phyloP scores from a whole-genome alignment of 495 filamentous ascomycete genomes.

The Aspergillus baeticus region DNA sequence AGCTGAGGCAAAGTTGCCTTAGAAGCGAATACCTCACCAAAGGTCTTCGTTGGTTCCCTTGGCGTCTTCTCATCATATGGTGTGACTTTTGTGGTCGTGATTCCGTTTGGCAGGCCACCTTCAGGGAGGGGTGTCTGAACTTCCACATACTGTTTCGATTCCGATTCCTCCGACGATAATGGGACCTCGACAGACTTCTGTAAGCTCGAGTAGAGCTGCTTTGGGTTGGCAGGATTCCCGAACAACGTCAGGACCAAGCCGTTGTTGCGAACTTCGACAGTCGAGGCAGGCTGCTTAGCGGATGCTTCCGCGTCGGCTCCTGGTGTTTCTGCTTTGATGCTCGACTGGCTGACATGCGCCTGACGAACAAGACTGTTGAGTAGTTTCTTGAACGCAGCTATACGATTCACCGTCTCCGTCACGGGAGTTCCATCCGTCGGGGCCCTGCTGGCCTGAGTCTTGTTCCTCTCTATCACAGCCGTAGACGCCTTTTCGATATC shows the following conservation, averaged over 20 bases:
- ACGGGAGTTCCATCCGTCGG: slow-evolving; percentile 34
- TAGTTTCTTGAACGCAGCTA: slow-evolving; percentile 47
- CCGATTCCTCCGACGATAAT: slow-evolving; percentile 35
- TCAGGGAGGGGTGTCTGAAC: slow-evolving; percentile 56
- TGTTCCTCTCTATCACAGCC: slow-evolving; percentile 43
- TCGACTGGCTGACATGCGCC: slow-evolving; percentile 33
- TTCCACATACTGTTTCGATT: slow-evolving; percentile 44
- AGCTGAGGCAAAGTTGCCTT: slow-evolving; percentile 64
- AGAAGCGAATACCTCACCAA: slow-evolving; percentile 79
- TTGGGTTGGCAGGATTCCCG: slow-evolving; percentile 62
- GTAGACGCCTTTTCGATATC: slow-evolving; percentile 52
- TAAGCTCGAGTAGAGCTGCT: slow-evolving; percentile 82
- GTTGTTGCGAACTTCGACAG: slow-evolving; percentile 37
- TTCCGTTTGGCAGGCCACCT: slow-evolving; percentile 66
- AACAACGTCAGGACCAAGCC: slow-evolving; percentile 69
- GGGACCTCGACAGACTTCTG: slow-evolving; percentile 50
- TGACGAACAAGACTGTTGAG: slow-evolving; percentile 50
- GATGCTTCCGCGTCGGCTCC: slow-evolving; percentile 40
- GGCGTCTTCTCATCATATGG: slow-evolving; percentile 48
- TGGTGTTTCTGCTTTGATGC: slow-evolving; percentile 39
- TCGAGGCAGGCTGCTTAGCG: slow-evolving; percentile 20
- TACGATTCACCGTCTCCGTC: slow-evolving; percentile 40
- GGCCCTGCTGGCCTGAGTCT: slow-evolving; percentile 31
- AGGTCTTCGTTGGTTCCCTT: slow-evolving; percentile 54
- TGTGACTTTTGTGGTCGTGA: slow-evolving; percentile 66